Conservation (phyloP, 1,284 basidiomycete species). For the Vanrija humicola region DNA sequence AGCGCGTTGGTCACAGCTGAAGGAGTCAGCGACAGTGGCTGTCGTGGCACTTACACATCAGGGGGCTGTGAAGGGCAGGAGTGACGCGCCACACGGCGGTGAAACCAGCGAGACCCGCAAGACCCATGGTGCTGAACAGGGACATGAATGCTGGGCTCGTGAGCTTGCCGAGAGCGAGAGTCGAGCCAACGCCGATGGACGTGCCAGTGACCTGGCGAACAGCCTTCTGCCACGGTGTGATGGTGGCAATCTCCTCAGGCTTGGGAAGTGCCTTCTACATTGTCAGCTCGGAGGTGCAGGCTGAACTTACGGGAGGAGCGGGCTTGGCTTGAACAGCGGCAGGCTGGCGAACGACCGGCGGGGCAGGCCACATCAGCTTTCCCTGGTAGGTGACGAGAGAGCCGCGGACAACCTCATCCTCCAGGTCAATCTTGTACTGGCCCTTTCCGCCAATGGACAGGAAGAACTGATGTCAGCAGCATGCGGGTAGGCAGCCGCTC, state of each 20-base stretch:
- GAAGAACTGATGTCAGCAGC: conserved; percentile 55
- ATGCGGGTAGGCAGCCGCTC: background rate
- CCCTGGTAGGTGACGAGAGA: conserved; percentile 71
- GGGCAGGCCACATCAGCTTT: conserved; percentile 56
- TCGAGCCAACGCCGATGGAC: conserved; percentile 68
- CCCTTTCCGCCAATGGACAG: conserved; percentile 67
- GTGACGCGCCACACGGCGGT: conserved; percentile 82
- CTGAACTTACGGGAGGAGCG: conserved; percentile 12
- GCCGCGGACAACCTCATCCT: conserved; percentile 77
- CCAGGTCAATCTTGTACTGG: conserved; percentile 63
- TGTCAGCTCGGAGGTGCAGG: conserved; percentile 47
- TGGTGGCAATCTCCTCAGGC: conserved; percentile 48
- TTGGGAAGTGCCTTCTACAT: conserved; percentile 46
- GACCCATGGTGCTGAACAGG: conserved; percentile 75
- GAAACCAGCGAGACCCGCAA: conserved; percentile 68
- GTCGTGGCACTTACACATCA: conserved; percentile 34
- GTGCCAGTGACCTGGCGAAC: conserved; percentile 65
- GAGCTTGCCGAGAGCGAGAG: conserved; percentile 67
- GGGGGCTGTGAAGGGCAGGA: conserved; percentile 66
- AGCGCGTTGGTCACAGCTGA: conserved; percentile 44
- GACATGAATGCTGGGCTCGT: conserved; percentile 76
- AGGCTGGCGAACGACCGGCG: conserved; percentile 25
- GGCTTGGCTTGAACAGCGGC: background rate
- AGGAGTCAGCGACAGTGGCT: background rate
- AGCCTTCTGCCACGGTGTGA: conserved; percentile 78